These are phyloP conservation scores for Mucor circinelloides DNA, from an alignment of 371 early-diverging fungal species.

Conservation along the genomic window DNA sequence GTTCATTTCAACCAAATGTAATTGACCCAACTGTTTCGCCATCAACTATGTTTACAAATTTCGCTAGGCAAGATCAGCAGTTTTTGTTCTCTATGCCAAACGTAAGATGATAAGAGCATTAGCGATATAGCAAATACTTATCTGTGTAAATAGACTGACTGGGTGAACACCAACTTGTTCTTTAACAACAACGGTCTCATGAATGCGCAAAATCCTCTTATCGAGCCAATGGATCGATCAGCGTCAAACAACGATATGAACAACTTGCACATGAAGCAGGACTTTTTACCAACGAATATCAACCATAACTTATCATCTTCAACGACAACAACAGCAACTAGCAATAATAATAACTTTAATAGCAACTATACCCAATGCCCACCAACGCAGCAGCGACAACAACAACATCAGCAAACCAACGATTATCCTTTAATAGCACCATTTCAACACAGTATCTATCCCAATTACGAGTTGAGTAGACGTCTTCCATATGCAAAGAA, in stretches of 20 bases:
- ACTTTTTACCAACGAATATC: background rate
- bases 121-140: background rate
- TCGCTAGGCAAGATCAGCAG: constrained; percentile 10
- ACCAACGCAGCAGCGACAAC: background rate
- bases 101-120: background rate
- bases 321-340: background rate
- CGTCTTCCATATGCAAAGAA: background rate
- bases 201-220: background rate
- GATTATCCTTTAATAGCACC: constrained; percentile 1
- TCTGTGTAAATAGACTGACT: constrained; percentile 16
- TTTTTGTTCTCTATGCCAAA: constrained; percentile 21
- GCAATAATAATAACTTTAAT: background rate
- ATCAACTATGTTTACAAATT: constrained; percentile 10
- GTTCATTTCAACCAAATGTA: constrained; percentile 8
- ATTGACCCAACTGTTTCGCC: constrained; percentile 13
- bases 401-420: background rate
- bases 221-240: constrained; percentile 1
- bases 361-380: background rate
- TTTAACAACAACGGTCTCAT: constrained; percentile 5
- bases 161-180: constrained; percentile 20
- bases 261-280: background rate
- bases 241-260: background rate
- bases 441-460: constrained; percentile 3
- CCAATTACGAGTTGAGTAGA: background rate
- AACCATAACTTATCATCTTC: background rate